Percentiles rank a stretch among this genome's conserved stretches.
Evolutionary conservation across 2,329 filamentous ascomycete genomes (phyloP).

Genomic region (Metarhizium rileyi): DNA sequence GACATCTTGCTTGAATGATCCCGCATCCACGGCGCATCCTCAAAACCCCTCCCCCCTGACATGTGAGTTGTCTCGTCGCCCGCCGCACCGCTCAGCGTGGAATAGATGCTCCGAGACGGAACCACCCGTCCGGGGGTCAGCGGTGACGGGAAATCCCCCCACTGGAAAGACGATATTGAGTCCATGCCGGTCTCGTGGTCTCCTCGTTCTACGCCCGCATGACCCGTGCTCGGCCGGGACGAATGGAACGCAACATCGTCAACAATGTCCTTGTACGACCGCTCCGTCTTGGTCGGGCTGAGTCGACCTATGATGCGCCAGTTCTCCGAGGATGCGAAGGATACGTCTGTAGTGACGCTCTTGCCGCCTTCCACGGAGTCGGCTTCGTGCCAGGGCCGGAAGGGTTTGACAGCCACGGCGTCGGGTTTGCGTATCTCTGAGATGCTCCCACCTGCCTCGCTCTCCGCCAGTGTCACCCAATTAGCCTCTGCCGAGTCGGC

Average conservation of each 20-base stretch:
- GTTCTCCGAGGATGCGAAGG: constrained; percentile 28
- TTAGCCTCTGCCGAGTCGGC: constrained; percentile 9
- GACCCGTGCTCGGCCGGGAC: constrained; percentile 19
- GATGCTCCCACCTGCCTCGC: constrained; percentile 16
- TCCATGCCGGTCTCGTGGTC: constrained; percentile 6
- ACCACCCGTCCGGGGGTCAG: constrained; percentile 2
- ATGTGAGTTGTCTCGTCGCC: constrained; percentile 7
- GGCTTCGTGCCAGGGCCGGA: constrained; percentile 12
- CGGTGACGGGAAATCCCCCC: constrained; percentile 7
- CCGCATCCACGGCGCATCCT: constrained; percentile 8
- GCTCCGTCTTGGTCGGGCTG: constrained; percentile 17
- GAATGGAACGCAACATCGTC: constrained; percentile 29
- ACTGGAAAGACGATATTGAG: constrained; percentile 7
- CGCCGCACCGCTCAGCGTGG: constrained; percentile 3
- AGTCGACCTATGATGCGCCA: constrained; percentile 21
- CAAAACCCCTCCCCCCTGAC: constrained; percentile 7
- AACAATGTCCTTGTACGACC: constrained; percentile 24
- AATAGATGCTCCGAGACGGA: constrained; percentile 4
- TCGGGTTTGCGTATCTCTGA: constrained; percentile 16
- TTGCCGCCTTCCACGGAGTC: constrained; percentile 13
- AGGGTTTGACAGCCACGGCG: background rate
- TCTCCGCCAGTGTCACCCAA: constrained; percentile 12
- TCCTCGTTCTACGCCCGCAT: constrained; percentile 9
- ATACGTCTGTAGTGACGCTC: constrained; percentile 19
- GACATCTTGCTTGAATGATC: constrained; percentile 14